Base-by-base conservation (phyloP, 1,284 basidiomycete genomes). In the Trichosporon sp. region DNA sequence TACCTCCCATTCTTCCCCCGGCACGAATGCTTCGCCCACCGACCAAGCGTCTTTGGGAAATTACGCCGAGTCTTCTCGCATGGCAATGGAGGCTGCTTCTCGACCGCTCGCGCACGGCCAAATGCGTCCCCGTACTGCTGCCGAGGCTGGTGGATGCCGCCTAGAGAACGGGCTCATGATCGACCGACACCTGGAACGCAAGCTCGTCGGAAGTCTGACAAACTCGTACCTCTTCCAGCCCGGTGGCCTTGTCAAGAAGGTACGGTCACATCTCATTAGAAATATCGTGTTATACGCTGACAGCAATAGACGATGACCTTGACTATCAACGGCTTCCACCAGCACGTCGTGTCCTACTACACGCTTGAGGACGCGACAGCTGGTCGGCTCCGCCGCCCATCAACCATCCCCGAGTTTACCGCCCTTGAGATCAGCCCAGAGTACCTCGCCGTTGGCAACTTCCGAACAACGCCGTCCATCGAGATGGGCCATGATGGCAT, bases 271-370 rank as follows among this genome's bases (percentile, higher is more conserved):
- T 19, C 14, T 6, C 13, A 6, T 46, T 57, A n/a, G n/a, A n/a
- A n/a, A n/a, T n/a, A n/a, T n/a, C n/a, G n/a, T n/a, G n/a, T n/a
- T n/a, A n/a, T n/a, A n/a, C n/a, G 31, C 14, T 59, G 54, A 60
- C 56, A 4, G 13, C 37, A 29, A 32, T 76, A 95, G 92, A 95
- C 94, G 13, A 95, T 96, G 81, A 95, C 94, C 10, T 84, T 95
- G 59, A 90, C 88, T 34, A 91, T 95, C 65, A 80, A 82, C 61
- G 91, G 91, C 25, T 90, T 91, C 56, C 87, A 92, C 0, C 94
- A 97, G 75, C 95, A 98, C 77, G 86, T 98, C 66, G 92, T 98
- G 59, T 96, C 93, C 1, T 97, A 98, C 83, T 98, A 98, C 84
- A 89, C 88, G 69, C 86, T 95, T 63, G 89, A 92, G 70, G 95